Evolutionary conservation across 768 basidiomycete genomes (phyloP).

Genomic region (Lactifluus subvellereus): DNA sequence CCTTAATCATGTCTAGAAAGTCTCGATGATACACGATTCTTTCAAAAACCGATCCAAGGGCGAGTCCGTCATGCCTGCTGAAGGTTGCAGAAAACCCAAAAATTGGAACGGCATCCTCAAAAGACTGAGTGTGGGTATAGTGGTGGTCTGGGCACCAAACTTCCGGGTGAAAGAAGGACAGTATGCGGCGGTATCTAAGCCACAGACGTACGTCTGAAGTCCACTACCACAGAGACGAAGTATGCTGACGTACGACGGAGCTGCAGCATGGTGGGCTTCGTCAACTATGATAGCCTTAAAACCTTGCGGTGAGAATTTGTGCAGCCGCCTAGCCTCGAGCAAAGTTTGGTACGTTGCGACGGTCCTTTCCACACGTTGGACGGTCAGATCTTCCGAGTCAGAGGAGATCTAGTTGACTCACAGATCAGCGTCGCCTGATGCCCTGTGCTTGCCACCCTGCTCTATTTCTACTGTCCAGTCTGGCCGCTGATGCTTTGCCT

Average conservation of each 20-base stretch:
- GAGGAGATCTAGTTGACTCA: constrained; percentile 35
- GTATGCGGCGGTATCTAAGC: constrained; percentile 67
- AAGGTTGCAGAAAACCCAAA: constrained; percentile 96
- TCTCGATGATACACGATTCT: constrained; percentile 89
- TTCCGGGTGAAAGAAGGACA: constrained; percentile 76
- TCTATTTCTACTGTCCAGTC: constrained; percentile 85
- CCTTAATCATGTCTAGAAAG: constrained; percentile 88
- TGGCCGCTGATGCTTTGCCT: constrained; percentile 61
- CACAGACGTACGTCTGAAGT: constrained; percentile 12
- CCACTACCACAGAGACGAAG: not conserved
- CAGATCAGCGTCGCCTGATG: constrained; percentile 82
- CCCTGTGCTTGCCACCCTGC: constrained; percentile 70
- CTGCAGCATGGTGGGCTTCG: constrained; percentile 94
- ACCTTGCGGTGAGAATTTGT: constrained; percentile 63
- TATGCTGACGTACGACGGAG: constrained; percentile 61
- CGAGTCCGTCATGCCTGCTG: constrained; percentile 84
- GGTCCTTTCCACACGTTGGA: constrained; percentile 43
- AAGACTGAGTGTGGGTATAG: constrained; percentile 26
- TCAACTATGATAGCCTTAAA: constrained; percentile 82
- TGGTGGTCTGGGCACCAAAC: constrained; percentile 52
- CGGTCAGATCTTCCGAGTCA: not conserved
- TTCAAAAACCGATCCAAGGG: constrained; percentile 84
- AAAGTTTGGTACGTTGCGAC: constrained; percentile 89
- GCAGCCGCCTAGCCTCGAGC: constrained; percentile 52
- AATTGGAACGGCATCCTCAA: constrained; percentile 59